A percentile compares a stretch with the other conserved stretches of the same genome.
Evolutionary conservation across 345 rosid genomes (phyloP).

Genomic region (Salix viminalis): DNA sequence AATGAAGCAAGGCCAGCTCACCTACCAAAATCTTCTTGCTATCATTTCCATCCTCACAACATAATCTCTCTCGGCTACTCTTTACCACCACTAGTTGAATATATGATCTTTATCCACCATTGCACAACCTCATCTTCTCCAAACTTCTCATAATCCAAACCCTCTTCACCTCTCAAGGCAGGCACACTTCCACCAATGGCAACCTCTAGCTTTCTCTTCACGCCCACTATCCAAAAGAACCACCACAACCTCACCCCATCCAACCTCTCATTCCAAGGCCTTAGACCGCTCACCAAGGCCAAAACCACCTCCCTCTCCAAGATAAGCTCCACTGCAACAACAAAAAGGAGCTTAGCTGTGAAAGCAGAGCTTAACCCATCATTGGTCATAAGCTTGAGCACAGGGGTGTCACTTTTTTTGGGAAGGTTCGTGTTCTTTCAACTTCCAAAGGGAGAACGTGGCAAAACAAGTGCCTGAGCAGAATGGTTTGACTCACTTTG

Average conservation of each 20-base stretch:
- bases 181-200: slow-evolving; percentile 27
- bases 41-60: slow-evolving; percentile 31
- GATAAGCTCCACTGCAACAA: slow-evolving; percentile 10
- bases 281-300: slow-evolving; percentile 23
- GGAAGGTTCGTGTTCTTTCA: slow-evolving; percentile 98
- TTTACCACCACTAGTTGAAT: neutral
- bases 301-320: slow-evolving; percentile 15
- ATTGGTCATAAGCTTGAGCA: slow-evolving; percentile 90
- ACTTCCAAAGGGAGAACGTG: slow-evolving; percentile 97
- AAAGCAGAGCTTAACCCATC: slow-evolving; percentile 73
- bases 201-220: slow-evolving; percentile 29
- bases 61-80: neutral
- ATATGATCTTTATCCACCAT: neutral
- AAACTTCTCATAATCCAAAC: neutral
- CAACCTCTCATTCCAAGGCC: slow-evolving; percentile 47
- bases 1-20: slow-evolving; percentile 41
- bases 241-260: slow-evolving; percentile 26
- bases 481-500: slow-evolving; percentile 87
- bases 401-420: slow-evolving; percentile 85
- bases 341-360: slow-evolving; percentile 33
- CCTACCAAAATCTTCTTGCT: slow-evolving; percentile 26
- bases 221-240: slow-evolving; percentile 35
- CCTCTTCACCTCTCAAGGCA: neutral
- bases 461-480: slow-evolving; percentile 98
- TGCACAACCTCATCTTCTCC: neutral